phyloP scores from a whole-genome alignment of 495 filamentous ascomycete species.

The Annulohypoxylon nitens region DNA sequence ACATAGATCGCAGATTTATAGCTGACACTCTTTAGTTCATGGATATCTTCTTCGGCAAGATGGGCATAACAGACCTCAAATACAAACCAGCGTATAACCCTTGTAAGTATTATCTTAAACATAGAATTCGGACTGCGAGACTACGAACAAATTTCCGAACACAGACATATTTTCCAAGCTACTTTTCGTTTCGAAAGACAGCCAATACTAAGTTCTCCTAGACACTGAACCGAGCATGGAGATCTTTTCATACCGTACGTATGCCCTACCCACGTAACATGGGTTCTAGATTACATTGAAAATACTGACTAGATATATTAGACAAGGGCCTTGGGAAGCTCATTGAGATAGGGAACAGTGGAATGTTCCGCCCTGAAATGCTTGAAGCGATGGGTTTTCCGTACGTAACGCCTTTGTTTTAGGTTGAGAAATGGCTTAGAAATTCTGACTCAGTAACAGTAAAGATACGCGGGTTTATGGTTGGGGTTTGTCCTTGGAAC shows the following conservation, averaged over 20 bases:
- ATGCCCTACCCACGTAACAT: background rate
- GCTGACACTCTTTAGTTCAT: conserved; percentile 71
- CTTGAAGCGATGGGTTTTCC: conserved; percentile 70
- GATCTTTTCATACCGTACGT: conserved; percentile 83
- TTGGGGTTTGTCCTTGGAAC: conserved; percentile 89
- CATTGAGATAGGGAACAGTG: conserved; percentile 97
- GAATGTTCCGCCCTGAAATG: conserved; percentile 99
- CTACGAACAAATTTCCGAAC: background rate
- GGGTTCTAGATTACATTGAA: background rate
- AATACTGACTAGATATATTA: conserved; percentile 20
- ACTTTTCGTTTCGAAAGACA: background rate
- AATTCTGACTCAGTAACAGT: conserved; percentile 28
- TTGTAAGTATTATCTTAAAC: conserved; percentile 32
- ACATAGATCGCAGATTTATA: background rate
- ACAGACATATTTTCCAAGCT: background rate
- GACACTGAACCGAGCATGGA: conserved; percentile 98
- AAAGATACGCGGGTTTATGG: conserved; percentile 90
- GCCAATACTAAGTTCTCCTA: conserved; percentile 70
- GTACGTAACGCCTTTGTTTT: conserved; percentile 16
- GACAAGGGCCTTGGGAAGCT: conserved; percentile 88
- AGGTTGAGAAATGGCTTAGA: background rate
- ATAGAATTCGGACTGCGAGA: background rate
- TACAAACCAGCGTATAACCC: conserved; percentile 93
- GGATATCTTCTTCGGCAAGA: conserved; percentile 94
- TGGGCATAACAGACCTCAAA: conserved; percentile 87